Evolutionary conservation across 2,329 filamentous ascomycete species (phyloP), one percentile per base, ranked within the genome.

Genomic region (Sclerotiophoma versabilis): DNA sequence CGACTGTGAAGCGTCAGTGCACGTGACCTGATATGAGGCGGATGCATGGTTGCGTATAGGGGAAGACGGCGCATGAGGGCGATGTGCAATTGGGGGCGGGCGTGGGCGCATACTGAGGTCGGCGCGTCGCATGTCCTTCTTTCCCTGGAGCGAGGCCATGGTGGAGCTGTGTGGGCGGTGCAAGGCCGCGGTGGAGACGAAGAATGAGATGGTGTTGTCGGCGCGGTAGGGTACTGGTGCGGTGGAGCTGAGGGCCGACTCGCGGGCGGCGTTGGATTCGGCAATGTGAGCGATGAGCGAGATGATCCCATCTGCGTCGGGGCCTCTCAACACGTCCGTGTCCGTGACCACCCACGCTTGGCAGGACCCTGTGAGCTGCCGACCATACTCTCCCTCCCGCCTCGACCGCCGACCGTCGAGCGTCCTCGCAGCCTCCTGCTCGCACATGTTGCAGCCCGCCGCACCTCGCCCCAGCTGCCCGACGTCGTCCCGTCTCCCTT

Each of bases 71-170:
- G 38, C 34, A 39, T 9, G 20, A 26, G 12, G 26, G 30, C 25
- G 25, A 37, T 10, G 7, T 11, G 52, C 47, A 12, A 44, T 48
- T 49, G 32, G 43, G 33, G 26, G 26, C 11, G 45, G 41, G 41
- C 32, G 54, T n/a, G 7, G 56, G 37, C 29, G 74, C 84, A 64
- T 83, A 92, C 89, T 84, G 62, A 93, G 82, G 74, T 93, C 89
- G 56, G 81, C 77, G 69, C 89, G 83, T 58, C 89, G 85, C 87
- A 91, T 90, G 72, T 92, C 89, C 76, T 90, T 91, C 75, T 85
- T 54, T 45, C 51, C 51, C 38, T 54, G 51, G 29, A 54, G 88
- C 49, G 84, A 80, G 45, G 87, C 79, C 87, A 91, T 90, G 43
- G 62, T 76, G 64, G 51, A 46, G 48, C 14, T 27, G 48, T 37